Percentiles rank a stretch among this genome's conserved stretches.
Evolutionary conservation across 257 asterid species (phyloP).

Genomic region (Solanum pinnatisectum): DNA sequence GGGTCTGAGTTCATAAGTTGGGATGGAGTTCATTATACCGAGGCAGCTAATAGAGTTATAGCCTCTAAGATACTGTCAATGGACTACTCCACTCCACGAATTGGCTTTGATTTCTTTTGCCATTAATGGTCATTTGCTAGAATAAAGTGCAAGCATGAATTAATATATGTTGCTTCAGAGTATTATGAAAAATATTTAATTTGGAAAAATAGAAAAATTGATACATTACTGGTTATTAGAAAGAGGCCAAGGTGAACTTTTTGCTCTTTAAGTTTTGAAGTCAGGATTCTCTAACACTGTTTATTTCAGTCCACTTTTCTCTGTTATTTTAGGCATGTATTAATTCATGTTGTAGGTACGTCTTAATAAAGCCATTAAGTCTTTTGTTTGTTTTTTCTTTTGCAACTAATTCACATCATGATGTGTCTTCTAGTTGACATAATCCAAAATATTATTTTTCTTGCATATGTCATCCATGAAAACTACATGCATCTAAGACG

Average conservation of each 20-base stretch:
- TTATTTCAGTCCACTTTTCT: not conserved
- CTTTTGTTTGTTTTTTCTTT: not conserved
- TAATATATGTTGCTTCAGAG: not conserved
- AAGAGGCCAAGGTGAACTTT: not conserved
- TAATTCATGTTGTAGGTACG: not conserved
- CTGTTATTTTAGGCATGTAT: not conserved
- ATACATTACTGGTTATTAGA: not conserved
- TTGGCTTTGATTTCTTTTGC: conserved; percentile 57
- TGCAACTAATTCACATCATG: not conserved
- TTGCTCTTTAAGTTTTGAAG: not conserved
- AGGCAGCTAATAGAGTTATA: conserved; percentile 59
- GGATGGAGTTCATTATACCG: conserved; percentile 88
- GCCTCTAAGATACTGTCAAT: conserved; percentile 58
- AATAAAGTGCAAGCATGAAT: not conserved
- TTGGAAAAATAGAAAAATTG: not conserved
- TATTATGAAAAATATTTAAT: not conserved
- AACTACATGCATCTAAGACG: not conserved
- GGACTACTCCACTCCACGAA: conserved; percentile 48
- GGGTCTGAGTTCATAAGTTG: conserved; percentile 42
- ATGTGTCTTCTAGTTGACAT: not conserved
- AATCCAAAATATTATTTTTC: not conserved
- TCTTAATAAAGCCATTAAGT: not conserved
- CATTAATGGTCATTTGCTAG: conserved; percentile 13
- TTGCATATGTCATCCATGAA: not conserved
- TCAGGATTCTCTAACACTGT: not conserved